Evolutionary conservation across 2,329 filamentous ascomycete species (phyloP), one percentile per base, ranked within the genome.

Genomic region (Trichoderma gracile): DNA sequence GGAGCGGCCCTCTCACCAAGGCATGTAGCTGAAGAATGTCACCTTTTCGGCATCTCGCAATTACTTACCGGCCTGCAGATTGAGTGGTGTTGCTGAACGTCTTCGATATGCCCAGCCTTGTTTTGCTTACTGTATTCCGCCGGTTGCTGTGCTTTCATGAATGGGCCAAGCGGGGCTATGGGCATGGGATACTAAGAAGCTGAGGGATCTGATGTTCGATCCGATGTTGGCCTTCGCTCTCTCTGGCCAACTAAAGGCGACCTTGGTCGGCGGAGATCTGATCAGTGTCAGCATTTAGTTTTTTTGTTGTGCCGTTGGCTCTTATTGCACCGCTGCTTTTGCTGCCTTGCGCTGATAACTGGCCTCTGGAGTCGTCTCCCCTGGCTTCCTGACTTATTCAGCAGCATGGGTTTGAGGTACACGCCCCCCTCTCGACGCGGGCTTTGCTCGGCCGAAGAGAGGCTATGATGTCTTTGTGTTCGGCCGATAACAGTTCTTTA

Each of bases 371-470:
- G 33, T 12, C 9, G 30, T 7, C 2, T 8, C 33, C 33, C 33
- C 33, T 8, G 9, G 33, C 33, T 38, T 5, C 30, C 12, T n/a
- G 42, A 23, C 42, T 38, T 46, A 23, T 33, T 23, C 54, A 46
- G 14, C 54, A 46, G 14, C 54, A 57, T 45, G 53, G 53, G 53
- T 33, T n/a, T 6, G 19, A 25, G 25, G 14, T 42, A 47, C 42
- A 46, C 25, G 25, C 38, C 46, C 30, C 12, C 19, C 45, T 38
- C 15, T 55, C 23, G 52, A 30, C 33, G 33, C 45, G 15, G 30
- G 30, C 8, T 19, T 49, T 57, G 55, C 25, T 57, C 55, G 55
- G 55, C 54, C 54, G 54, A 57, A 27, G 54, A 46, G 42, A 12
- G 25, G 25, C 54, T 17, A 46, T 7, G 30, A 23, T 59, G 30